Percentiles rank a stretch among this genome's conserved stretches.
Evolutionary conservation across 768 basidiomycete species (phyloP).

Genomic region (Mrakia gelida): DNA sequence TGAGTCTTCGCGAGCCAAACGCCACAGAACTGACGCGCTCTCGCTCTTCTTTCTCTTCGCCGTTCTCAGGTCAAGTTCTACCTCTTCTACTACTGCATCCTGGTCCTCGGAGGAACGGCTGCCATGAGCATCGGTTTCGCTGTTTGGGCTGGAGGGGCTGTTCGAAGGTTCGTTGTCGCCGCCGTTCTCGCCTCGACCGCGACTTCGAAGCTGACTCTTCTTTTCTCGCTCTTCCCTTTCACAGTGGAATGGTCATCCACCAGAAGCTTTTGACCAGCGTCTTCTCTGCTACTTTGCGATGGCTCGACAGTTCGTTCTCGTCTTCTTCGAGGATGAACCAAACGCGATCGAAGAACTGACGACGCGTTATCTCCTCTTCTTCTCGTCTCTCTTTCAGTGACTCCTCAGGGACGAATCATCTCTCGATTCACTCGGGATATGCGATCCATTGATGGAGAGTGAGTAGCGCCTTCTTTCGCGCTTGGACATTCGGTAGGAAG

Average conservation of each 20-base stretch:
- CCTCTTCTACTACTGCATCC: conserved; percentile 41
- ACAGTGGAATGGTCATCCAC: conserved; percentile 29
- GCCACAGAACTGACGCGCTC: too few species aligned
- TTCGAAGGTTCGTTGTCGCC: conserved; percentile 6
- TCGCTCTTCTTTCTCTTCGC: neutral
- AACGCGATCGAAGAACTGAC: too few species aligned
- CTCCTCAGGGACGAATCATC: conserved; percentile 59
- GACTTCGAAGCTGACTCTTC: neutral
- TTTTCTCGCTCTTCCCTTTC: neutral
- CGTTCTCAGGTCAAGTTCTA: conserved; percentile 35
- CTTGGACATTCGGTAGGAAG: too few species aligned
- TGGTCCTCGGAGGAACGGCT: conserved; percentile 35
- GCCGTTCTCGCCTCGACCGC: neutral
- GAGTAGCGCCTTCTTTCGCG: too few species aligned
- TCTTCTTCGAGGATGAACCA: too few species aligned
- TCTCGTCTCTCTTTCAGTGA: conserved; percentile 32
- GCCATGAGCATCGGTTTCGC: conserved; percentile 30
- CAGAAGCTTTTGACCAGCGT: conserved; percentile 23
- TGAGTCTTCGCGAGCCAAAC: too few species aligned
- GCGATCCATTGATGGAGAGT: conserved; percentile 29
- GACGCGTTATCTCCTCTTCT: neutral
- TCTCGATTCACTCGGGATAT: conserved; percentile 55
- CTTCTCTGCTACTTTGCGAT: conserved; percentile 43
- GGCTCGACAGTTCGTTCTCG: conserved; percentile 47
- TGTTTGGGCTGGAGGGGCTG: conserved; percentile 29